Evolutionary conservation across 192 early-diverging fungal genomes (phyloP).

Genomic region (Coemansia sp.): DNA sequence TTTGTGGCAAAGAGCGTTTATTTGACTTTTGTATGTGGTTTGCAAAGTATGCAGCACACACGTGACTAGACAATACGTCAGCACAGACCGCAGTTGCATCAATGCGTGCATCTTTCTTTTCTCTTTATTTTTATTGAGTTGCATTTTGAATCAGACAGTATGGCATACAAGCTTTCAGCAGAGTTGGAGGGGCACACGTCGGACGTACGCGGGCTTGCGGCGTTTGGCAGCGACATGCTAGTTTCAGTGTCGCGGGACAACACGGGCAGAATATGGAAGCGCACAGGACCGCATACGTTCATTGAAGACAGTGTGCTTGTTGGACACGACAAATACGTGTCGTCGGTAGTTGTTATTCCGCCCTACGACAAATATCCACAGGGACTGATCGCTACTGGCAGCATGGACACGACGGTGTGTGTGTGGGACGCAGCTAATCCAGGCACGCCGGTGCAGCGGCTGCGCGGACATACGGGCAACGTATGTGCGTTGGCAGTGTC

Average conservation of each 20-base stretch:
- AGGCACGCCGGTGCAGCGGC: constrained; percentile 59
- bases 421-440: constrained; percentile 71
- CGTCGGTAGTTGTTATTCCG: constrained; percentile 61
- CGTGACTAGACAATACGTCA: constrained; percentile 2
- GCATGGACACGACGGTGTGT: constrained; percentile 80
- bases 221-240: constrained; percentile 59
- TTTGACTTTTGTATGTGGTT: background rate
- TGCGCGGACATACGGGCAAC: constrained; percentile 85
- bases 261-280: constrained; percentile 71
- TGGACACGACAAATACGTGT: constrained; percentile 80
- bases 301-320: constrained; percentile 53
- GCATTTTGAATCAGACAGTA: constrained; percentile 4
- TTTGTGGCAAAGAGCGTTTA: background rate
- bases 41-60: background rate
- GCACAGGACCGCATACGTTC: constrained; percentile 56
- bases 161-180: constrained; percentile 57
- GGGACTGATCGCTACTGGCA: constrained; percentile 82
- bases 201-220: constrained; percentile 68
- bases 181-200: constrained; percentile 55
- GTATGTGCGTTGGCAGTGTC: constrained; percentile 77
- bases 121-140: background rate
- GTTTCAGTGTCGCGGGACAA: constrained; percentile 76
- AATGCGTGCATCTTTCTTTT: background rate
- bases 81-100: background rate
- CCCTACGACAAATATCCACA: constrained; percentile 58